Evolutionary conservation across 257 asterid genomes (phyloP).

Genomic region (Striga asiatica): DNA sequence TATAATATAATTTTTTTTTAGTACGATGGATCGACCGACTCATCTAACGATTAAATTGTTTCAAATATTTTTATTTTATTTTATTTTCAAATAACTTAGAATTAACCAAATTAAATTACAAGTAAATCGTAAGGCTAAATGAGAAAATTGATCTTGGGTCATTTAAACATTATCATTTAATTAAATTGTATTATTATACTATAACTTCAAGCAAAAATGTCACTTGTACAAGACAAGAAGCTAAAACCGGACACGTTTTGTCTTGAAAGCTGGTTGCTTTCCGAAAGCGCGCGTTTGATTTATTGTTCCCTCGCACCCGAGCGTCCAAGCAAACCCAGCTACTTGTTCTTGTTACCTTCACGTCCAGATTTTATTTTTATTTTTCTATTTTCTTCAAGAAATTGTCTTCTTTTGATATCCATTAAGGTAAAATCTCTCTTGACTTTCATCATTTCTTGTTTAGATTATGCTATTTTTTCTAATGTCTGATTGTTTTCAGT

Average conservation of each 20-base stretch:
- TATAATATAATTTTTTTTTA: too few species aligned
- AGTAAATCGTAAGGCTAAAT: too few species aligned
- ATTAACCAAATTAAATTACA: too few species aligned
- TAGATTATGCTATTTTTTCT: constrained; percentile 2
- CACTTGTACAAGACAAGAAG: constrained; percentile 11
- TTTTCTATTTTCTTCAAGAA: not conserved
- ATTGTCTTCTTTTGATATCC: constrained; percentile 2
- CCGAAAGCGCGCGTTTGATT: constrained; percentile 12
- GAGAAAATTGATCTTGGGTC: too few species aligned
- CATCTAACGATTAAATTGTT: too few species aligned
- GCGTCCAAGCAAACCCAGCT: not conserved
- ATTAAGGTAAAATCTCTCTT: constrained; percentile 13
- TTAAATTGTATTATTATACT: too few species aligned
- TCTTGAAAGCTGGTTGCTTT: constrained; percentile 10
- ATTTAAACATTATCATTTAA: too few species aligned
- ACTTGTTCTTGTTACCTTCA: constrained; percentile 2
- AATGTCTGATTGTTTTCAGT: not conserved
- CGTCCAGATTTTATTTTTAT: not conserved
- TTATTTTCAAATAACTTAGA: too few species aligned
- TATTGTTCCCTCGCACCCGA: not conserved
- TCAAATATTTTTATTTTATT: too few species aligned
- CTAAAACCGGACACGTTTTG: constrained; percentile 10
- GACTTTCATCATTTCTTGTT: not conserved
- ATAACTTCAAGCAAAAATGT: not conserved
- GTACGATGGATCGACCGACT: too few species aligned